Evolutionary conservation across 2,329 filamentous ascomycete genomes (phyloP).

Genomic region (Phyllosticta capitalensis): DNA sequence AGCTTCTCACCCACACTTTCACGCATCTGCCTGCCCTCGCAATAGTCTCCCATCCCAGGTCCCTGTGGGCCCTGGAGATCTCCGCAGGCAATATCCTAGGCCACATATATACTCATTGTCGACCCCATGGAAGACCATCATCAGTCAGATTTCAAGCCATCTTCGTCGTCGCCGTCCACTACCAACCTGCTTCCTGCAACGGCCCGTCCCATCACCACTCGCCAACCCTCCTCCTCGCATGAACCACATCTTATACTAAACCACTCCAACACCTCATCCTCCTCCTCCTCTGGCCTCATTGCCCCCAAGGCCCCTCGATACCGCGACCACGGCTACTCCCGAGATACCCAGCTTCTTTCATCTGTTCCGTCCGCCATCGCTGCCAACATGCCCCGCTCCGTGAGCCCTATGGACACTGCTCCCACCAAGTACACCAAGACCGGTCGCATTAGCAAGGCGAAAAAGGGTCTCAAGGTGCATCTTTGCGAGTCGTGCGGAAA

Average conservation of each 20-base stretch:
- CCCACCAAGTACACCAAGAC: constrained; percentile 33
- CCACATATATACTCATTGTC: constrained; percentile 10
- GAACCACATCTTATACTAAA: constrained; percentile 4
- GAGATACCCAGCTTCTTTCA: constrained; percentile 14
- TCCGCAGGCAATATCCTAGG: constrained; percentile 7
- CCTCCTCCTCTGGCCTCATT: constrained; percentile 1
- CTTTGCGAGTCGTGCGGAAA: constrained; percentile 37
- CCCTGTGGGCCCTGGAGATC: constrained; percentile 10
- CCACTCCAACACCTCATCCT: constrained; percentile 1
- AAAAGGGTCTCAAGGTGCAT: constrained; percentile 38
- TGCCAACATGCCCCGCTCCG: constrained; percentile 24
- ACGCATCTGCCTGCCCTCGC: constrained; percentile 8
- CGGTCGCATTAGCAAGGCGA: constrained; percentile 38
- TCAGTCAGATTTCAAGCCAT: constrained; percentile 7
- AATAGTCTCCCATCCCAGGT: background rate
- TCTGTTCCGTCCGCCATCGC: background rate
- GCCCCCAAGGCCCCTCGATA: constrained; percentile 12
- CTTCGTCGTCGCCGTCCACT: constrained; percentile 9
- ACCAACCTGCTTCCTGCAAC: background rate
- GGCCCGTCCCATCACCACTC: background rate
- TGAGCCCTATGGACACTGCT: constrained; percentile 23
- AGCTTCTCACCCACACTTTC: constrained; percentile 4
- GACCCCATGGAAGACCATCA: constrained; percentile 10
- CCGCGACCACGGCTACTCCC: constrained; percentile 20
- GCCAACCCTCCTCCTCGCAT: constrained; percentile 5